Base-by-base conservation (phyloP, 192 early-diverging fungal species). In the Coemansia sp. region DNA sequence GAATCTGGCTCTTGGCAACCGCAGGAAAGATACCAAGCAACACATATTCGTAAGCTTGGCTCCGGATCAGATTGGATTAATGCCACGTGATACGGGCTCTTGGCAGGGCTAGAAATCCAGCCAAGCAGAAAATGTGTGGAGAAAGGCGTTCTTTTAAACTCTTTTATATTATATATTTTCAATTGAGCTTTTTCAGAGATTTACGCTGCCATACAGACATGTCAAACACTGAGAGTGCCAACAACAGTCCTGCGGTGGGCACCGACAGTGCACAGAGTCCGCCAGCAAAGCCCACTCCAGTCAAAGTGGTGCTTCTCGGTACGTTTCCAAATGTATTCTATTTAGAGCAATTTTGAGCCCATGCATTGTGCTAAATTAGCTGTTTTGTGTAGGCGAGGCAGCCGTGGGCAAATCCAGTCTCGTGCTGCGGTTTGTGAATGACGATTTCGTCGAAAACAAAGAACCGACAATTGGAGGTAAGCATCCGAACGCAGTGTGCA, bases 351-450 rank as follows among this genome's bases (percentile, higher is more conserved):
- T 14, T 41, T 2, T 35, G 32, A 35, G 6, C 32, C 7, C 4
- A 27, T 27, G 38, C 5, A 15, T 89, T 22, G 15, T 25, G 7
- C 53, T 25, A 25, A 55, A n/a, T 54, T n/a, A 55, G 0, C 19
- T 15, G 3, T n/a, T 51, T 15, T 21, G 51, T 55, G 53, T 82
- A 72, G 90, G 89, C 37, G 90, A 91, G 74, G 93, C 96, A n/a
- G 94, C 96, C 59, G 97, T 99, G 47, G 97, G 97, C 67, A 99
- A 99, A 76, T 96, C 93, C 12, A 94, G 92, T 83, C 84, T 99
- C 39, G 94, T 97, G 10, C 81, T 95, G 57, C 89, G 95, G 12
- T 97, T 97, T 77, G 94, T 95, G 32, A 94, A 94, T 82, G 86
- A 93, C 76, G 92, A 96, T 75, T 99, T 94, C 73, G 85, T 90